Conservation (phyloP, 768 basidiomycete genomes). For the Lactarius trivialis region DNA sequence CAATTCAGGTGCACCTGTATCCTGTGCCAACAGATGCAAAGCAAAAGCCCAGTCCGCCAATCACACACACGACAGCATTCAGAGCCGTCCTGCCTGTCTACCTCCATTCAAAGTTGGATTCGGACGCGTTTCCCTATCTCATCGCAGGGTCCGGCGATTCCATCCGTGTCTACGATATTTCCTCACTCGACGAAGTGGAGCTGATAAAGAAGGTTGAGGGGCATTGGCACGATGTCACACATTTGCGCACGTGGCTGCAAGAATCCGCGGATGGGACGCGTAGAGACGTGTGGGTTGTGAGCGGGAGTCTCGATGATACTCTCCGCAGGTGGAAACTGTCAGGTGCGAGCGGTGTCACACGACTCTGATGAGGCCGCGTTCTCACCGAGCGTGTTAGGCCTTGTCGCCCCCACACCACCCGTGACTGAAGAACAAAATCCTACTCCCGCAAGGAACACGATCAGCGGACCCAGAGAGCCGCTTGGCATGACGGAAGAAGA, state of each 20-base stretch:
- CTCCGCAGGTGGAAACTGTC: slow-evolving; percentile 75
- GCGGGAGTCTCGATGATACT: slow-evolving; percentile 79
- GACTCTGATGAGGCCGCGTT: background rate
- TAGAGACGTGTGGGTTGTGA: slow-evolving; percentile 79
- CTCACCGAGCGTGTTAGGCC: slow-evolving; percentile 4
- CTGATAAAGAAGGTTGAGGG: slow-evolving; percentile 71
- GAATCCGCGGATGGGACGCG: slow-evolving; percentile 40
- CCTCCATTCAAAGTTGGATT: slow-evolving; percentile 39
- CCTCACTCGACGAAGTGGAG: slow-evolving; percentile 58
- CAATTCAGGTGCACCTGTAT: slow-evolving; percentile 56
- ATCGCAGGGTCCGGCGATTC: slow-evolving; percentile 81
- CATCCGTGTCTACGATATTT: slow-evolving; percentile 75
- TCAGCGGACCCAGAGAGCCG: slow-evolving; percentile 24
- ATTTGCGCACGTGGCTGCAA: slow-evolving; percentile 66
- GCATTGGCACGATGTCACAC: slow-evolving; percentile 86
- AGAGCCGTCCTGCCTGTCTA: slow-evolving; percentile 65
- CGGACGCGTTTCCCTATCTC: slow-evolving; percentile 60
- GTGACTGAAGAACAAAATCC: background rate
- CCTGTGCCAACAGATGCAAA: slow-evolving; percentile 27
- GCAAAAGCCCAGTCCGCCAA: slow-evolving; percentile 42
- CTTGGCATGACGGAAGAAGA: slow-evolving; percentile 75
- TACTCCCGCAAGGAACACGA: background rate
- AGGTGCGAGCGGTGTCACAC: slow-evolving; percentile 36
- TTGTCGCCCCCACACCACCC: background rate
- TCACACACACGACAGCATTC: slow-evolving; percentile 57